Evolutionary conservation across 2,329 filamentous ascomycete species (phyloP), one percentile per base, ranked within the genome.

Genomic region (Epicoccum sorghinum): DNA sequence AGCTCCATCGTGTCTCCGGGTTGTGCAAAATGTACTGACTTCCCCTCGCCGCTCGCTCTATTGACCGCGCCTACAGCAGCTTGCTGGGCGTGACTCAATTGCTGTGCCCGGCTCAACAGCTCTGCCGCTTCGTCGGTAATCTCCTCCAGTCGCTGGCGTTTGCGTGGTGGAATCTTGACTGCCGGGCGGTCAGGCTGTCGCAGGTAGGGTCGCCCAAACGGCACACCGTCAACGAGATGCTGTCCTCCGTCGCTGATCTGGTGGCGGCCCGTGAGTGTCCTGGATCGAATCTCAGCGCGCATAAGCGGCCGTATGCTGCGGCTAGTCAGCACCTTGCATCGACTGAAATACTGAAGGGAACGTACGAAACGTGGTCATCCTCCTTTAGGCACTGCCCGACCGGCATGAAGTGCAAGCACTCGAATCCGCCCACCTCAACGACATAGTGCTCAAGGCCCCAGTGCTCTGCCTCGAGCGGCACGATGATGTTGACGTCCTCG

Each of bases 361-460:
- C 87, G 66, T 78, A 92, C 89, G 89, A 80, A 51, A 97, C 84
- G 72, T 93, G 86, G 66, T 97, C 93, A 49, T 95, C 91, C 46
- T 93, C 88, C 62, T 90, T 89, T 53, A 96, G 78, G 8, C 95
- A 79, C 39, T 83, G 82, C 12, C 81, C 79, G 5, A 96, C 82
- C 18, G 83, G 80, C 70, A 91, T 88, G 66, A 91, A 98, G 76
- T 97, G 93, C 52, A 97, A 77, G 65, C 91, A 95, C 75, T 98
- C 93, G 62, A 90, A 97, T 40, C 84, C 86, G 14, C 75, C 78
- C 3, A 96, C 81, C 74, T 96, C 90, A 27, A 96, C 90, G 7
- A 84, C 84, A 73, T 98, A 98, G 71, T 97, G 91, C 67, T 97
- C 93, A 3, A 96, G 77, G 0, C 91, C 91, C 91, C 91, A 96